Base-by-base conservation (phyloP, 1,284 basidiomycete species). In the Puccinia triticina region DNA sequence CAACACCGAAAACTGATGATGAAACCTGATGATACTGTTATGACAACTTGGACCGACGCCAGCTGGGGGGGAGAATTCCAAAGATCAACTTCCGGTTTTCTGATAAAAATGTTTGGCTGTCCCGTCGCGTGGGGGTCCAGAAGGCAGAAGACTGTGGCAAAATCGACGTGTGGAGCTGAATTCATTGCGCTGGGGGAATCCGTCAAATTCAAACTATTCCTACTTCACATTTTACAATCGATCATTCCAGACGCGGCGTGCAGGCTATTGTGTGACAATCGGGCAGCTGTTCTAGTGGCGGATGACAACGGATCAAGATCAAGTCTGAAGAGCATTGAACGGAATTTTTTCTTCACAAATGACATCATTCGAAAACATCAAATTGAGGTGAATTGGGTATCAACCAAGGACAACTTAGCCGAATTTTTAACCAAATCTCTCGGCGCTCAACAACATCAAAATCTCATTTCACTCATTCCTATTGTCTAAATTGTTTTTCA, bases 341-440 rank as follows among this genome's bases (percentile, higher is more conserved):
- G 32, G n/a, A 34, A 77, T 23, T 77, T 66, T 43, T 77, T 66
- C 43, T 67, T 43, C 34, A 29, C 50, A 1, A 79, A 79, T 55
- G 77, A 79, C 18, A 16, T 10, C 7, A 18, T 79, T 18, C 3
- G 72, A 3, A 18, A 74, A 8, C 26, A 53, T 18, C 2, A 55
- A 48, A 53, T 74, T 7, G 34, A 61, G 11, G 46, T 78, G 0
- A 26, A 50, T 1, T 77, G 75, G 75, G 48, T 77, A 1, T 32
- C 11, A 3, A 61, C 75, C 21, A 64, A 59, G 29, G 2, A 43
- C 12, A 55, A 77, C 40, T 12, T 64, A 5, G 75, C 59, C 4
- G 75, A 77, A 12, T 48, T 77, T n/a, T 43, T 77, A 23, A 77
- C 75, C 21, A 77, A 77, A 46, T 1, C 67, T 1, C 40, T 69